A percentile compares a stretch with the other conserved stretches of the same genome.
These are phyloP conservation scores for Sordariomycetes sp. DNA, from an alignment of 2,329 filamentous ascomycete genomes.

Conservation along the genomic window DNA sequence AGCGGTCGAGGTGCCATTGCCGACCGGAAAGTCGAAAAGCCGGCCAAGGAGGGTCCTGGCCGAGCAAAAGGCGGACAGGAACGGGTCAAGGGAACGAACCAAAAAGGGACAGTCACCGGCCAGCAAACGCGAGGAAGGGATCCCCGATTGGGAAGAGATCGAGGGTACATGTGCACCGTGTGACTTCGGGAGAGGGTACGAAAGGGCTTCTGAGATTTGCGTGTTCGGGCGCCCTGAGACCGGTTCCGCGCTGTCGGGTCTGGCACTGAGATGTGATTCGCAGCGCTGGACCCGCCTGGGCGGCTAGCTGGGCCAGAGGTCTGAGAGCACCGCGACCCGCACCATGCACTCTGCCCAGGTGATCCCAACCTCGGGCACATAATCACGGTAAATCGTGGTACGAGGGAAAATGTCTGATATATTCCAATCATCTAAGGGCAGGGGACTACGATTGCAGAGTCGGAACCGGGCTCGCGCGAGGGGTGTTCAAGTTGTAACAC, in stretches of 20 bases:
- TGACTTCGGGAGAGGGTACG: not conserved
- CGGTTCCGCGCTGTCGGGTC: constrained; percentile 4
- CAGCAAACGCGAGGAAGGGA: not conserved
- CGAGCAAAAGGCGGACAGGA: not conserved
- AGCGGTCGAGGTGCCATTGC: too few relatives aligned
- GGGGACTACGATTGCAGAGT: too few relatives aligned
- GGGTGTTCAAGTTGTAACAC: too few relatives aligned
- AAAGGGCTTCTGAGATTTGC: not conserved
- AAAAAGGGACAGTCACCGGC: not conserved
- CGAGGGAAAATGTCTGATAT: too few relatives aligned
- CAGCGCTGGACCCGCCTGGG: not conserved
- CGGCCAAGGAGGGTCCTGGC: too few relatives aligned
- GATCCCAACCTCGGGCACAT: too few relatives aligned
- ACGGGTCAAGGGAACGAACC: not conserved
- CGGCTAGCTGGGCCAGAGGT: not conserved
- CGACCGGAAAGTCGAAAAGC: too few relatives aligned
- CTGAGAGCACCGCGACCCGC: not conserved
- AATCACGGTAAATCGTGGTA: too few relatives aligned
- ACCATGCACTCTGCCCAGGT: too few relatives aligned
- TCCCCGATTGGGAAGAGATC: not conserved
- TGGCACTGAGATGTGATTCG: constrained; percentile 2
- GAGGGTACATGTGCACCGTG: not conserved
- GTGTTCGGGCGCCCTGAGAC: not conserved
- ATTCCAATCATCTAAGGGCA: too few relatives aligned
- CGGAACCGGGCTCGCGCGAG: too few relatives aligned